Base-by-base conservation (phyloP, 441 rosid species). In the Manihot esculenta region DNA sequence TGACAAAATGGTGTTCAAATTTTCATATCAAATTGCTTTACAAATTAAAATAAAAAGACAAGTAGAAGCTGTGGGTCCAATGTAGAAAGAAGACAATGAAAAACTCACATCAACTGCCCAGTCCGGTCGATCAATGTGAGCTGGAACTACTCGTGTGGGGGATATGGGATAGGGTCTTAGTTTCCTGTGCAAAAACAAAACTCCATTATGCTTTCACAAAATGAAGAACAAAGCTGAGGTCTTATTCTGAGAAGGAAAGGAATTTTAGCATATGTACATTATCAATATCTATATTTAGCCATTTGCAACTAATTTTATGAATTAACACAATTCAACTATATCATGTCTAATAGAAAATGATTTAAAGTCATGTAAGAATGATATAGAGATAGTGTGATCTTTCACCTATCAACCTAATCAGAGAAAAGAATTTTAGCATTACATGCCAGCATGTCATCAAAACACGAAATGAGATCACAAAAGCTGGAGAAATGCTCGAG, bases 141-240 rank as follows among this genome's bases (percentile, higher is more conserved):
- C 80, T 77, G 97, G 98, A 70, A 92, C 89, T 62, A 61, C 18
- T 64, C 85, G 90, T 73, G 72, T 81, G 55, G 81, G 69, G 59
- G 96, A 95, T 73, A 95, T 88, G 26, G 88, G 99, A 84, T 80
- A 91, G 48, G 96, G 99, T 80, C 92, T 89, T 64, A 92, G 81
- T 0, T 82, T 70, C 76, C 99, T 95, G 85, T 64, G 71, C 60
- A 81, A 72, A 13, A 65, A 61, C 38, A 62, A 14, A 65, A 68
- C 53, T 50, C 15, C 66, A 41, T 42, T 33, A 67, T 59, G 38
- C 44, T 24, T 51, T 64, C 54, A 71, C 18, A 42, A 33, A 20
- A 53, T 35, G 38, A 53, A 33, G n/a, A 48, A 64, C 11, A 24
- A 4, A 7, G 42, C 42, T 14, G 20, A 11, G 8, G 14, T 50